phyloP scores from a whole-genome alignment of 192 early-diverging fungal genomes.

The Coemansia sp. region DNA sequence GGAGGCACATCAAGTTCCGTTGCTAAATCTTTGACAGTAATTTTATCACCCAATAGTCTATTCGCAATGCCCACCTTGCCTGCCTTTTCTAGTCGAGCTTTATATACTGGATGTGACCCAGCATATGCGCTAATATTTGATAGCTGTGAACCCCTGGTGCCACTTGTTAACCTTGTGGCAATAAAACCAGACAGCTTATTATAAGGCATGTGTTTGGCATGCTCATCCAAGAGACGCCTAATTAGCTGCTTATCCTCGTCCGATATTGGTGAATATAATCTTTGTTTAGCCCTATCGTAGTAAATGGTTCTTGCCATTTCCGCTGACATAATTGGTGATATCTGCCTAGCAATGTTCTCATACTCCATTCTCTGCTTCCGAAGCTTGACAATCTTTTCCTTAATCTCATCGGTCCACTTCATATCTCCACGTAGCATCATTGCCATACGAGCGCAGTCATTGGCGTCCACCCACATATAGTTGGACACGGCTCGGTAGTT shows the following conservation, averaged over 20 bases:
- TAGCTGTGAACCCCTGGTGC: not conserved
- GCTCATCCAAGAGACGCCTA: not conserved
- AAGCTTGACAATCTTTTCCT: not conserved
- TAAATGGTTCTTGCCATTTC: not conserved
- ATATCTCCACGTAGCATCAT: conserved; percentile 7
- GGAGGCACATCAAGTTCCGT: not conserved
- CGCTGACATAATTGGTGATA: conserved; percentile 1
- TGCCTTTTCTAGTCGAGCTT: not conserved
- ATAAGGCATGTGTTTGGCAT: not conserved
- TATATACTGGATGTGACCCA: not conserved
- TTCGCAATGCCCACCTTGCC: not conserved
- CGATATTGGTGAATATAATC: not conserved
- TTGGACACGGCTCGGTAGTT: conserved; percentile 22
- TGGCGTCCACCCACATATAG: conserved; percentile 18
- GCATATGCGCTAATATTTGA: not conserved
- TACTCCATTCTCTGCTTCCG: conserved; percentile 5
- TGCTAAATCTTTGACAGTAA: not conserved
- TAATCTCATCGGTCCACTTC: conserved; percentile 7
- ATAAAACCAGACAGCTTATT: not conserved
- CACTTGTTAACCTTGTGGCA: not conserved
- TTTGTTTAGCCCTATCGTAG: not conserved
- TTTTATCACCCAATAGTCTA: not conserved
- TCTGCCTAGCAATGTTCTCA: conserved; percentile 4
- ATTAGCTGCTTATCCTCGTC: not conserved
- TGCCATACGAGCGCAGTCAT: conserved; percentile 14